These are phyloP conservation scores for Neoboletus magnificus DNA, from an alignment of 768 basidiomycete genomes.

Conservation along the genomic window DNA sequence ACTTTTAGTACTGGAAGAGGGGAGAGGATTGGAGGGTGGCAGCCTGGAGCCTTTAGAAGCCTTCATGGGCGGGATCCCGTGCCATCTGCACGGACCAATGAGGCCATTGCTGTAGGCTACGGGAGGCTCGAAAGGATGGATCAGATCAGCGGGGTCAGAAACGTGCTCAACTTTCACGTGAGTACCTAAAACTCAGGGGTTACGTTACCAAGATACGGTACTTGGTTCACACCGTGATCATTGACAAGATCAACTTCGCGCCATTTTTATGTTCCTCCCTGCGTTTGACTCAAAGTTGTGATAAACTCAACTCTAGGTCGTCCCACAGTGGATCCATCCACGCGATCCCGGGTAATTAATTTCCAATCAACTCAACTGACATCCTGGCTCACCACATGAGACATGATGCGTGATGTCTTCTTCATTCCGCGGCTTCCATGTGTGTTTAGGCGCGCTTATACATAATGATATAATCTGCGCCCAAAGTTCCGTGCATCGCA, in stretches of 20 bases:
- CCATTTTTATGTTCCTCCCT: background rate
- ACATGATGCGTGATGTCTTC: background rate
- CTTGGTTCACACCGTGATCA: no score
- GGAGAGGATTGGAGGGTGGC: no score
- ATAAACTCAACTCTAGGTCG: background rate
- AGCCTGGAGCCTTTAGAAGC: no score
- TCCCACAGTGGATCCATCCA: background rate
- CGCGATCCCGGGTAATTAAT: background rate
- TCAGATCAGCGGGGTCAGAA: no score
- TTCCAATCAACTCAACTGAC: slow-evolving; percentile 2
- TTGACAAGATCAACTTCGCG: background rate
- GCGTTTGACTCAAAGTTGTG: background rate
- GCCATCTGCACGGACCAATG: no score
- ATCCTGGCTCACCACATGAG: slow-evolving; percentile 15
- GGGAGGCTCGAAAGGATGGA: no score
- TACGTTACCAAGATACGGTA: background rate
- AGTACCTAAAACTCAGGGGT: no score
- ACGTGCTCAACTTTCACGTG: no score
- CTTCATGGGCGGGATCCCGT: no score
- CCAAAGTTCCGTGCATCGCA: background rate
- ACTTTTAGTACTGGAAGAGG: no score
- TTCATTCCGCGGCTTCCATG: background rate
- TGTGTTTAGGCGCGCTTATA: background rate
- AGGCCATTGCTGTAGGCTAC: no score
- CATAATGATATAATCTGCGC: background rate